Evolutionary conservation across 176 grass and related monocot genomes (phyloP).

Genomic region (Ananas comosus): DNA sequence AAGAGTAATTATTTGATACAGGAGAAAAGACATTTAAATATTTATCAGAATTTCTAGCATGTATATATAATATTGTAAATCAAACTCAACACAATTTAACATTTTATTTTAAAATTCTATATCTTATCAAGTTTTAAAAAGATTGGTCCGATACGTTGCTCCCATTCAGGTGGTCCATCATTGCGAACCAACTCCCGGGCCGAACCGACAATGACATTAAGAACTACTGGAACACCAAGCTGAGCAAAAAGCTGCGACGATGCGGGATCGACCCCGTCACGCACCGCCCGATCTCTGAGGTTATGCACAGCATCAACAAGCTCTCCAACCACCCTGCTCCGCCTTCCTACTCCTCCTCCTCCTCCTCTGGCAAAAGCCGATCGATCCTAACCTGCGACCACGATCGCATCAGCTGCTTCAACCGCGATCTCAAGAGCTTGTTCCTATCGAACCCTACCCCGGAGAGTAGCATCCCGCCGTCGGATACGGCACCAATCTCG

Average conservation of each 20-base stretch:
- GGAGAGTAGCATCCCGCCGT: slow-evolving; percentile 13
- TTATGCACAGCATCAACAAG: slow-evolving; percentile 54
- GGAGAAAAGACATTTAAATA: too few species aligned
- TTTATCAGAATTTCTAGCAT: too few species aligned
- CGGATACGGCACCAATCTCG: slow-evolving; percentile 9
- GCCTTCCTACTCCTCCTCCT: slow-evolving; percentile 21
- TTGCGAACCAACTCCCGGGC: slow-evolving; percentile 81
- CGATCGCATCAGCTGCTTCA: slow-evolving; percentile 13
- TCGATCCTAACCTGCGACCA: background rate
- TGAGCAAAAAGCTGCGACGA: slow-evolving; percentile 89
- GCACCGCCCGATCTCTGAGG: slow-evolving; percentile 81
- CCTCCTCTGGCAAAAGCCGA: background rate
- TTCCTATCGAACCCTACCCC: slow-evolving; percentile 21
- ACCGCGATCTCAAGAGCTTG: slow-evolving; percentile 31
- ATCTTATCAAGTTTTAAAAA: background rate
- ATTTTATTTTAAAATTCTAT: too few species aligned
- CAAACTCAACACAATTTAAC: too few species aligned
- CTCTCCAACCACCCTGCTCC: slow-evolving; percentile 31
- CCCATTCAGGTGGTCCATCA: slow-evolving; percentile 76
- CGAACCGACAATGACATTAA: slow-evolving; percentile 97
- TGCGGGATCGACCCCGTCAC: slow-evolving; percentile 89
- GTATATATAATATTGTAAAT: too few species aligned
- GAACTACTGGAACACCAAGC: slow-evolving; percentile 99
- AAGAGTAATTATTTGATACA: too few species aligned
- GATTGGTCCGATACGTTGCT: background rate